Base-by-base conservation (phyloP, 2,329 filamentous ascomycete genomes). In the Sarocladium oryzae region DNA sequence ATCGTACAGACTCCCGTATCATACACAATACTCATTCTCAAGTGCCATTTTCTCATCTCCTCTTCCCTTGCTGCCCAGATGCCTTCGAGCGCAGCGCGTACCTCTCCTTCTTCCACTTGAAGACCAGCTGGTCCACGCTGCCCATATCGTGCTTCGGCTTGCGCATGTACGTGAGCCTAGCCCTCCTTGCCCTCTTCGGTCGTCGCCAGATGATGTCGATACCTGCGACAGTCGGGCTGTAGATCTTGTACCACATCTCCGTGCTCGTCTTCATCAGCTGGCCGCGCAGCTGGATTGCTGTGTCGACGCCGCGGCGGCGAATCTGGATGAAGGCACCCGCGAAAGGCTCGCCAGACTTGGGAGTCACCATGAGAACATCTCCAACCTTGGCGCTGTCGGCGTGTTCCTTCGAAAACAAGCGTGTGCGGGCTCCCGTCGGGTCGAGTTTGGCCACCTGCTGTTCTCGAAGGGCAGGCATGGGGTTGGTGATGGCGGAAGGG, bases 171-270 rank as follows among this genome's bases (percentile, higher is more conserved):
- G 88, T 95, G 68, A 99, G 75, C 59, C 89, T 79, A 23, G 91
- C 92, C 62, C 93, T 82, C 66, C 91, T 85, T 57, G 89, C 89
- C 67, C 89, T 82, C 85, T 90, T 93, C 63, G 81, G 78, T 56
- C 82, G 79, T 61, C 92, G 78, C 81, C 95, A 89, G 68, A 97
- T 88, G 60, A 99, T 86, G 72, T 99, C 92, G 63, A 99, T 89
- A 56, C 88, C 89, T 65, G 87, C 83, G 28, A 97, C 86, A 64
- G 88, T 86, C 54, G 92, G 92, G 64, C 83, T 88, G 75, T 93
- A 97, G 53, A 97, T 77, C 77, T 99, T 99, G 71, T 88, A 90
- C 85, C 89, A 96, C 89, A 96, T 93, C 79, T 99, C 93, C 54
- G 96, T 89, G 54, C 89, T 88, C 6, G 95, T 82, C 60, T 88